Evolutionary conservation across 192 early-diverging fungal genomes (phyloP).

Genomic region (Coemansia sp.): DNA sequence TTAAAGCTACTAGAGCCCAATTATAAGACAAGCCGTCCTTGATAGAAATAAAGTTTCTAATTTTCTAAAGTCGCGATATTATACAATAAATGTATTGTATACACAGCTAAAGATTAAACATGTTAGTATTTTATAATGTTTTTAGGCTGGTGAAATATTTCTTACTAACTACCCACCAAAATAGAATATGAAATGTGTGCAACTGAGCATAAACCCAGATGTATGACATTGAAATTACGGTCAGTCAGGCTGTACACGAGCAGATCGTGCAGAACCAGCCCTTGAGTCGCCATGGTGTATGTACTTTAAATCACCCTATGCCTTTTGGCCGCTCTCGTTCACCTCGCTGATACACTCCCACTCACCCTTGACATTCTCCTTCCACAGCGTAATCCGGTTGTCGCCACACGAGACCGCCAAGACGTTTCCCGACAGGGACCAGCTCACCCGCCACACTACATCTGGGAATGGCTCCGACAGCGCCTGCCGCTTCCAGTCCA

Average conservation of each 20-base stretch:
- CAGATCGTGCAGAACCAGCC: too few relatives aligned
- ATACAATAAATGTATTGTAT: too few relatives aligned
- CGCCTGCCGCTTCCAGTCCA: constrained; percentile 73
- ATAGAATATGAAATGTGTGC: too few relatives aligned
- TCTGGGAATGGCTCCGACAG: constrained; percentile 85
- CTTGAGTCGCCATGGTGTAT: neutral
- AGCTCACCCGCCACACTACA: constrained; percentile 98
- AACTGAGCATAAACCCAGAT: neutral
- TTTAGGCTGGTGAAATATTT: too few relatives aligned
- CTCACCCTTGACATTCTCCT: constrained; percentile 88
- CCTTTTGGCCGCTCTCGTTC: constrained; percentile 45
- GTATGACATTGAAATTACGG: neutral
- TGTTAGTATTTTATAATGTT: too few relatives aligned
- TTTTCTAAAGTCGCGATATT: too few relatives aligned
- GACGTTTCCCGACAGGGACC: constrained; percentile 93
- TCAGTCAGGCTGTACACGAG: too few relatives aligned
- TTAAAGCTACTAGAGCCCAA: too few relatives aligned
- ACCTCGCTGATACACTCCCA: constrained; percentile 86
- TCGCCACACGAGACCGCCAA: constrained; percentile 89
- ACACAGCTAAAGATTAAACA: too few relatives aligned
- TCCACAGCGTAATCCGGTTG: constrained; percentile 96
- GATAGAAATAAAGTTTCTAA: too few relatives aligned
- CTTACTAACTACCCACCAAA: too few relatives aligned
- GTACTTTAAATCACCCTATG: neutral
- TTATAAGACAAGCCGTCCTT: too few relatives aligned